Evolutionary conservation across 2,329 filamentous ascomycete genomes (phyloP), one percentile per base, ranked within the genome.

Genomic region (Sclerotinia sclerotiorum): DNA sequence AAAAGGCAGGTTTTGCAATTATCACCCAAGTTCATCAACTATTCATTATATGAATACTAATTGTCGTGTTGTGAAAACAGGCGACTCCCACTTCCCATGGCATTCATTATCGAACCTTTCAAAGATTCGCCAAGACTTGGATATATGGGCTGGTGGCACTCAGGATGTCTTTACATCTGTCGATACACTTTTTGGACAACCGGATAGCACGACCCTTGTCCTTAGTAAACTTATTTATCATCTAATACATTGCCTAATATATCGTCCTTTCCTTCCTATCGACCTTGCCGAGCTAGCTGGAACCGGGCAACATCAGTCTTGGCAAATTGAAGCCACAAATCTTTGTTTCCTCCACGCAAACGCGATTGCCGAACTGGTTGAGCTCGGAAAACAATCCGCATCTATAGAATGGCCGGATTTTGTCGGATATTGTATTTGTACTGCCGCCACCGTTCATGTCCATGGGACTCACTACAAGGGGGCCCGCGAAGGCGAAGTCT

Each of bases 291-390:
- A 96, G 77, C 85, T 97, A 8, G 87, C 91, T 17, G 90, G 91
- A 19, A 90, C 87, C 0, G 91, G 91, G 1, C 92, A 96, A 75
- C 91, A 96, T 73, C 92, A 96, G 77, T 94, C 91, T 39, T 97
- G 93, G 93, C 93, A 96, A 77, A 94, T 96, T 60, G 92, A 96
- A 77, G 92, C 93, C 0, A 96, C 92, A 0, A 94, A 95, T 74
- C 84, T 94, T 76, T 96, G 93, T 78, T 95, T 89, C 77, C 81
- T 94, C 24, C 93, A 97, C 73, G 92, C 93, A 7, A 97, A 96
- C 75, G 92, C 92, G 6, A 94, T 96, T 64, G 88, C 91, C 1
- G 92, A 96, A 75, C 81, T 97, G 3, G 89, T 93, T 5, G 90
- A 94, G 76, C 85, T 94, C 21, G 91, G 91, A 71, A 72, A 65